Conservation (phyloP, 495 filamentous ascomycete genomes). For the Aspergillus saccharolyticus region DNA sequence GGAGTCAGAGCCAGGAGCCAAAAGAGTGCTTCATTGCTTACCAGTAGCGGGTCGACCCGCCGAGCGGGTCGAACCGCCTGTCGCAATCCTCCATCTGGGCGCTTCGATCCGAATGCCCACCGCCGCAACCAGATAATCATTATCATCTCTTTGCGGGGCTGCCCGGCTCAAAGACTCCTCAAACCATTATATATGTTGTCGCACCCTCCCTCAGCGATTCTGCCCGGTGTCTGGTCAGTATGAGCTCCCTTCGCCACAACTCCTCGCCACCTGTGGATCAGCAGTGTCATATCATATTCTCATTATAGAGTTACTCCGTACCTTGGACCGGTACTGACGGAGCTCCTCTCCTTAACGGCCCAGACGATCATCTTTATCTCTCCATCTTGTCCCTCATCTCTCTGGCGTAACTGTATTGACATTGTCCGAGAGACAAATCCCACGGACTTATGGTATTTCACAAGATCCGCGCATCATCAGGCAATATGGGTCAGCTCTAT, state of each 20-base stretch:
- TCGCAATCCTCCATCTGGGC: not conserved
- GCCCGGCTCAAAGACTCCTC: not conserved
- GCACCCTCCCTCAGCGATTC: not conserved
- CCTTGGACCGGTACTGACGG: not conserved
- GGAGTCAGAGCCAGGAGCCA: not conserved
- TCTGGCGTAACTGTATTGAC: not conserved
- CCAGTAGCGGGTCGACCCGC: conserved; percentile 4
- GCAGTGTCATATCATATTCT: not conserved
- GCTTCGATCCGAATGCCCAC: not conserved
- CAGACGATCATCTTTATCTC: not conserved
- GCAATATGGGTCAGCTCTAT: conserved; percentile 23
- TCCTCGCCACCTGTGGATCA: not conserved
- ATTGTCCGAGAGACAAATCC: not conserved
- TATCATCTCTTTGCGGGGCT: not conserved
- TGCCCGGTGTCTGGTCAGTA: not conserved
- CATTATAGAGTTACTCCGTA: not conserved
- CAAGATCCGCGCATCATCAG: not conserved
- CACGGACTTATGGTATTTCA: not conserved
- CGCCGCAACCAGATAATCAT: not conserved
- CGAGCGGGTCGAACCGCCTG: conserved; percentile 1
- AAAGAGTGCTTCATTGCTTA: not conserved
- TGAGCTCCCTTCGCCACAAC: not conserved
- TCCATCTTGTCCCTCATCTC: not conserved
- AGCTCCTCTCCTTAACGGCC: not conserved
- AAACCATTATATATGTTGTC: not conserved